Conservation (phyloP, 2,329 filamentous ascomycete genomes). For the Didymella pinodella region DNA sequence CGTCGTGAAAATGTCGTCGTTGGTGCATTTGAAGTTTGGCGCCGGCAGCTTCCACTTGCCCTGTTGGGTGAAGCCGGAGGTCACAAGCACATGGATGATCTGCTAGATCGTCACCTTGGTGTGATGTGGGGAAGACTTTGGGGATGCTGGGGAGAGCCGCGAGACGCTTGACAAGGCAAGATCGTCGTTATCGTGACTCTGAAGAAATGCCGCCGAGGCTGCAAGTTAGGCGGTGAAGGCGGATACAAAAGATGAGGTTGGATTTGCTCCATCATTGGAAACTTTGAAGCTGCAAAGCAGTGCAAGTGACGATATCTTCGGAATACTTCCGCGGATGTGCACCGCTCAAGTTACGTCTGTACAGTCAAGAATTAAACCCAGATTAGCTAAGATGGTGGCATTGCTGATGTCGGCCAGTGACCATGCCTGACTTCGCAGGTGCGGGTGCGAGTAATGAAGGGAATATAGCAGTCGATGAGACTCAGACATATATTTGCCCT, state of each 20-base stretch:
- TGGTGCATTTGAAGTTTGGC: slow-evolving; percentile 11
- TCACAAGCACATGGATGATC: slow-evolving; percentile 17
- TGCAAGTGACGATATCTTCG: not conserved
- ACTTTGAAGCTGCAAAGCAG: not conserved
- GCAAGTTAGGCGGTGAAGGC: not conserved
- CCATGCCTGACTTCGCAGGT: not conserved
- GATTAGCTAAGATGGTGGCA: not conserved
- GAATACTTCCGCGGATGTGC: not conserved
- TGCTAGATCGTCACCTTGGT: slow-evolving; percentile 14
- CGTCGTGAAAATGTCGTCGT: slow-evolving; percentile 5
- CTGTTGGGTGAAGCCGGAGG: slow-evolving; percentile 3
- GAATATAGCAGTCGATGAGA: not conserved
- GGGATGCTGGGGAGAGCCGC: slow-evolving; percentile 3
- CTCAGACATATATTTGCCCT: too few species aligned
- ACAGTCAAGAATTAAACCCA: not conserved
- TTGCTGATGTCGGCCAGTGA: not conserved
- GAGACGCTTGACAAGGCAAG: not conserved
- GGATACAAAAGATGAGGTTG: not conserved
- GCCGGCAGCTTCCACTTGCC: not conserved
- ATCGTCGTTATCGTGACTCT: not conserved
- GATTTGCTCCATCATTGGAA: slow-evolving; percentile 1
- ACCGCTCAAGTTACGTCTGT: not conserved
- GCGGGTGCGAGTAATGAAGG: not conserved
- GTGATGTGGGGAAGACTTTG: slow-evolving; percentile 13
- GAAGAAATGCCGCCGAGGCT: not conserved